Conservation (phyloP, 768 basidiomycete species). For the Dendrothele bispora region DNA sequence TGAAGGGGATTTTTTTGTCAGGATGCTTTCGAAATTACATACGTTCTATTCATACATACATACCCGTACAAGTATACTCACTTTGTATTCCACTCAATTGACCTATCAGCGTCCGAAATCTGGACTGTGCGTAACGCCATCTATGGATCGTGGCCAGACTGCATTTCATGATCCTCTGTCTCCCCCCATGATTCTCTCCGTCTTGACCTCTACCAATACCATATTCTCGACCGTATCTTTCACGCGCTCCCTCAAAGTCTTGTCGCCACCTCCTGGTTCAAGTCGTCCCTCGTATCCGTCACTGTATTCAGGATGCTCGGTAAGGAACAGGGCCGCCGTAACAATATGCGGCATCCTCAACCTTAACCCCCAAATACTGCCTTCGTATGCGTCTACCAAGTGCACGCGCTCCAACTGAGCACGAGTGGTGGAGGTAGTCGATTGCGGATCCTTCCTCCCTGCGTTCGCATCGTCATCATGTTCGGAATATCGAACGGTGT, state of each 20-base stretch:
- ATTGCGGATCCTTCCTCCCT: background rate
- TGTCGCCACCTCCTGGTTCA: background rate
- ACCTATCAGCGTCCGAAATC: no score
- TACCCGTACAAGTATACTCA: no score
- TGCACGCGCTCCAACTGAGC: background rate
- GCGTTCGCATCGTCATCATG: conserved; percentile 1
- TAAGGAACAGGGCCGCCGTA: background rate
- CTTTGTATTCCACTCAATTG: no score
- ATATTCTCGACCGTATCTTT: conserved; percentile 4
- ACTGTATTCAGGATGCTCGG: no score
- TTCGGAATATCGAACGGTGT: background rate
- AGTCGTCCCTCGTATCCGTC: no score
- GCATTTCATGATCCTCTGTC: conserved; percentile 15
- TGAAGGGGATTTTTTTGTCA: no score
- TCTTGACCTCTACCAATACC: conserved; percentile 3
- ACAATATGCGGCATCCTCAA: conserved; percentile 6
- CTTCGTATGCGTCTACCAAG: conserved; percentile 44
- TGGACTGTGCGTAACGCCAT: conserved; percentile 18
- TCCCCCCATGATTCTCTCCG: conserved; percentile 10
- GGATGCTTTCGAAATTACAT: no score
- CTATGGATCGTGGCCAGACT: no score
- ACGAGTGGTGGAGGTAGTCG: background rate
- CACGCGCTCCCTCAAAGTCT: no score
- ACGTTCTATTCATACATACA: no score
- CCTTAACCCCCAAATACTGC: conserved; percentile 45